These are phyloP conservation scores for Trichoderma citrinoviride DNA, from an alignment of 2,329 filamentous ascomycete species.

Conservation along the genomic window DNA sequence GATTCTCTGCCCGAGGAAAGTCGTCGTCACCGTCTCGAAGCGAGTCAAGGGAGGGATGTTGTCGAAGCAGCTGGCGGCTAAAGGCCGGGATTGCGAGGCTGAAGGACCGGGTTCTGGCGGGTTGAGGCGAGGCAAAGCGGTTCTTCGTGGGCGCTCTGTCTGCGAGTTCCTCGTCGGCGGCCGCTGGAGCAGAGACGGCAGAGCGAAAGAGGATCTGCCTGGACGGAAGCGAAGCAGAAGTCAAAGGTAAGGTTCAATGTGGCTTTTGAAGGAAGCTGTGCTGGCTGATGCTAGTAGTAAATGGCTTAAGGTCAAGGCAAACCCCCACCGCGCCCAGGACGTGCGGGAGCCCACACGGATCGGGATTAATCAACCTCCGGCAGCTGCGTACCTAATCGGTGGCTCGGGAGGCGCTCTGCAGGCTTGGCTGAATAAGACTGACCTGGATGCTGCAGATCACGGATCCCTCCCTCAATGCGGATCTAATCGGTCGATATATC, in stretches of 20 bases:
- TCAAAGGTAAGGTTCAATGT: neutral
- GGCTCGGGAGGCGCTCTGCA: conserved; percentile 3
- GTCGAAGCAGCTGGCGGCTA: conserved; percentile 10
- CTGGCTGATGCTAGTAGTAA: neutral
- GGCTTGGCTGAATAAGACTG: neutral
- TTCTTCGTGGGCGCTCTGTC: neutral
- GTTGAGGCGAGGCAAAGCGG: neutral
- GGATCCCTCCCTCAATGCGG: too few species aligned
- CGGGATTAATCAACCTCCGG: conserved; percentile 13
- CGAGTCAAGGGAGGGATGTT: conserved; percentile 15
- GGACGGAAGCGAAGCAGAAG: neutral
- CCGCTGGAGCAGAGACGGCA: neutral
- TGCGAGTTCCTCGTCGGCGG: neutral
- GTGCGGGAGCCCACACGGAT: conserved; percentile 4
- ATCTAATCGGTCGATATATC: too few species aligned
- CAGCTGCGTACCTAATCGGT: neutral
- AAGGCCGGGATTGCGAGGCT: conserved; percentile 16
- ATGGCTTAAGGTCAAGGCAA: conserved; percentile 1
- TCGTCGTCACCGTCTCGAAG: conserved; percentile 6
- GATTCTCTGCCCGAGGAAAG: neutral
- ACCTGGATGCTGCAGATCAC: too few species aligned
- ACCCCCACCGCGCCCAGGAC: conserved; percentile 10
- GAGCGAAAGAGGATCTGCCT: too few species aligned
- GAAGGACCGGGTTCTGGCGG: neutral
- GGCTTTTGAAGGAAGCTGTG: neutral